These are phyloP conservation scores for Heliamphora pulchella DNA, from an alignment of 179 eudicot genomes.

Conservation along the genomic window DNA sequence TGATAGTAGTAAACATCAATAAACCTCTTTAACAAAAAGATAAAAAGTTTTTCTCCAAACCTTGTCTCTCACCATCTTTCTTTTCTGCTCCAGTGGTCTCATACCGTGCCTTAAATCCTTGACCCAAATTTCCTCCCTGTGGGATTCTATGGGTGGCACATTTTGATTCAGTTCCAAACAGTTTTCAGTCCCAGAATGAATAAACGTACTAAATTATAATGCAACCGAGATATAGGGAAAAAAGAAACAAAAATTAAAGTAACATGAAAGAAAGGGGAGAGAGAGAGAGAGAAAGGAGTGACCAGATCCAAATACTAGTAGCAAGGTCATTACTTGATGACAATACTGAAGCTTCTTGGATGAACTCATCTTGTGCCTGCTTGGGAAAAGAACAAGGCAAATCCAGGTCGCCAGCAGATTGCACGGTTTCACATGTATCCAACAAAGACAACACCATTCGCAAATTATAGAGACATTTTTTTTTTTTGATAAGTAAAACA, in stretches of 20 bases:
- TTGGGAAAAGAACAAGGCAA: slow-evolving; percentile 22
- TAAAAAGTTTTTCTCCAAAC: slow-evolving; percentile 20
- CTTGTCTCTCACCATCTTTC: slow-evolving; percentile 40
- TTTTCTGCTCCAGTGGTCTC: slow-evolving; percentile 31
- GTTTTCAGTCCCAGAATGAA: slow-evolving; percentile 26
- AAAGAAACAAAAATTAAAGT: not conserved
- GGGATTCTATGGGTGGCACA: slow-evolving; percentile 17
- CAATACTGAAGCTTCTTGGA: slow-evolving; percentile 20
- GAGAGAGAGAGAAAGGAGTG: not conserved
- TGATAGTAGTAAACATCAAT: not conserved
- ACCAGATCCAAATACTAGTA: not conserved
- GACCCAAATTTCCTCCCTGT: slow-evolving; percentile 18
- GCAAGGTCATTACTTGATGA: too few species aligned
- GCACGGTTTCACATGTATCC: slow-evolving; percentile 23
- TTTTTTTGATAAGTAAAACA: too few species aligned
- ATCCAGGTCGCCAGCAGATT: slow-evolving; percentile 20
- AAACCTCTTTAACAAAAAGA: not conserved
- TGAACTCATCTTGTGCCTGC: slow-evolving; percentile 19
- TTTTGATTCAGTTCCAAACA: slow-evolving; percentile 19
- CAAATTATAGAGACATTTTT: too few species aligned
- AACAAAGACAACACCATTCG: slow-evolving; percentile 12
- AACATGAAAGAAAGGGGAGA: not conserved
- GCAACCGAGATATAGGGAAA: not conserved
- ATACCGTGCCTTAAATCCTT: slow-evolving; percentile 18
- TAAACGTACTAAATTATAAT: not conserved